phyloP scores from a whole-genome alignment of 129 eudicot species.

The Escallonia herrerae region DNA sequence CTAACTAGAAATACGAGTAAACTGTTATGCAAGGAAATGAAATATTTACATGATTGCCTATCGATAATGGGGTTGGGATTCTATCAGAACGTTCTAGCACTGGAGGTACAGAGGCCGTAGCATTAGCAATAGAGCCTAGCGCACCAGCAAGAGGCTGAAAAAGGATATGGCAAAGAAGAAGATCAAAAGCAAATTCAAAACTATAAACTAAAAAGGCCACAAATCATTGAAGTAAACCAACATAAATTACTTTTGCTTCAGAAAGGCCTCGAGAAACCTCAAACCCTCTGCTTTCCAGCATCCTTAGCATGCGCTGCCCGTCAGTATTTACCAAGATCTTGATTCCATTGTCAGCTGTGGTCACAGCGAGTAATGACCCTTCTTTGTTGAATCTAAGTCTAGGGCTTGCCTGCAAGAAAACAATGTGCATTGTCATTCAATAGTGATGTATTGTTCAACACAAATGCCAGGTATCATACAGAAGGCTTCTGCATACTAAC shows the following conservation, averaged over 20 bases:
- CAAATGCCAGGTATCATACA: too few species aligned
- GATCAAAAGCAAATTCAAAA: slow-evolving; percentile 10
- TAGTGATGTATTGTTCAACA: too few species aligned
- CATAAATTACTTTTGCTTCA: slow-evolving; percentile 50
- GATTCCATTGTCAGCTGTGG: slow-evolving; percentile 78
- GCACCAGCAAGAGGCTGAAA: slow-evolving; percentile 58
- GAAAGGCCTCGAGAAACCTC: slow-evolving; percentile 58
- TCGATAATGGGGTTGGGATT: slow-evolving; percentile 61
- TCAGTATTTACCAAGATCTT: slow-evolving; percentile 72
- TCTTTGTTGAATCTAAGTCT: slow-evolving; percentile 81
- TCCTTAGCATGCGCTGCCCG: slow-evolving; percentile 77
- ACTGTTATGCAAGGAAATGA: neutral
- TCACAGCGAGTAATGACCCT: slow-evolving; percentile 80
- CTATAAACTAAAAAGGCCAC: neutral
- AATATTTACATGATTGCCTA: slow-evolving; percentile 59
- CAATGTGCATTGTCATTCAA: too few species aligned
- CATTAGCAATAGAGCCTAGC: slow-evolving; percentile 44
- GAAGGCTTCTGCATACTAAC: slow-evolving; percentile 30
- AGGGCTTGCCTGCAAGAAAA: slow-evolving; percentile 74
- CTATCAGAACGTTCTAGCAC: slow-evolving; percentile 52
- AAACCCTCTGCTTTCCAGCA: slow-evolving; percentile 61
- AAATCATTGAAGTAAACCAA: too few species aligned
- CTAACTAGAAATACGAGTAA: neutral
- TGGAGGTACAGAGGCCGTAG: slow-evolving; percentile 40
- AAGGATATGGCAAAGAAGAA: slow-evolving; percentile 11